A percentile compares a stretch with the other conserved stretches of the same genome.
Conservation (phyloP, 192 early-diverging fungal genomes). For the Oehlia diaphana region DNA sequence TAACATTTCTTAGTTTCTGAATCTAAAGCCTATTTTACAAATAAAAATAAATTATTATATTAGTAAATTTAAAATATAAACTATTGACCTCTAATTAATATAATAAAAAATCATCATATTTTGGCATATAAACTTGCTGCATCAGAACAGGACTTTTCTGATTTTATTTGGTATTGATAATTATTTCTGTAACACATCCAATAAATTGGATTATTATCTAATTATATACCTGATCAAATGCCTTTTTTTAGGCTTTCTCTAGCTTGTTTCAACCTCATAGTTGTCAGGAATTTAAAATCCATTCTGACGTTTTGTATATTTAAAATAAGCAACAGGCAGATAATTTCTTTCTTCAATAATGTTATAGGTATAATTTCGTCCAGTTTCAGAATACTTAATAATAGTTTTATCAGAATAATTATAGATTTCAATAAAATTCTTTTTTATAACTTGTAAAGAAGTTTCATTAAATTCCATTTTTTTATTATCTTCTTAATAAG, state of each 20-base stretch:
- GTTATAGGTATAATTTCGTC: background rate
- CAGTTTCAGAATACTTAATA: too few relatives aligned
- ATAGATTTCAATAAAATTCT: background rate
- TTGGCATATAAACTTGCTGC: background rate
- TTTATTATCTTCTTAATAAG: too few relatives aligned
- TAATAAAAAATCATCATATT: background rate
- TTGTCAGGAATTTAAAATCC: background rate
- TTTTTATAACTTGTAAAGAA: too few relatives aligned
- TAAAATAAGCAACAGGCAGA: background rate
- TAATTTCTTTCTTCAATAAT: conserved; percentile 5
- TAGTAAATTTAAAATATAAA: too few relatives aligned
- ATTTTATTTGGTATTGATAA: background rate
- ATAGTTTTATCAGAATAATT: conserved; percentile 12
- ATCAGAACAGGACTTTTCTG: background rate
- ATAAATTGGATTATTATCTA: background rate
- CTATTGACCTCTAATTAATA: too few relatives aligned
- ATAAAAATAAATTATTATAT: too few relatives aligned
- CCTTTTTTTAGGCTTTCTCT: background rate
- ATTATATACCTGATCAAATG: background rate
- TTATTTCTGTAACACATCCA: background rate
- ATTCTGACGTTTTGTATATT: background rate
- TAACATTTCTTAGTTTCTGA: background rate
- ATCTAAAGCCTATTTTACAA: background rate
- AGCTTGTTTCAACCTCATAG: background rate
- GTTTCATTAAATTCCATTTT: too few relatives aligned